These are phyloP conservation scores for Danielia oregonensis DNA, from an alignment of 805 yeast genomes.

Conservation along the genomic window DNA sequence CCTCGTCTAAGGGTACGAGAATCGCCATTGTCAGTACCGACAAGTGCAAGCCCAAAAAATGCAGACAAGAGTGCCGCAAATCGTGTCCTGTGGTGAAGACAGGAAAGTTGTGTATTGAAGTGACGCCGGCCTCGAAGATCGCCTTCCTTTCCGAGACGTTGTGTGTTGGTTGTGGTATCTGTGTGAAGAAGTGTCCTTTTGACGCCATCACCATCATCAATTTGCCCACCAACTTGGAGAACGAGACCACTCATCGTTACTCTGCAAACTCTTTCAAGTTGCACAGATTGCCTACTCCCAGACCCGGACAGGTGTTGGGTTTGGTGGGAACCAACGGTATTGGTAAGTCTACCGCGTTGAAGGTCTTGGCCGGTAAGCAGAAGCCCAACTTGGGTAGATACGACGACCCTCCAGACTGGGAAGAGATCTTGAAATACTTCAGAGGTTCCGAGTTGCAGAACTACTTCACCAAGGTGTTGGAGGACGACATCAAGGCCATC, in stretches of 20 bases:
- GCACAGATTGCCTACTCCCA: slow-evolving; percentile 95
- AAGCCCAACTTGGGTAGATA: slow-evolving; percentile 93
- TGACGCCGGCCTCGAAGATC: slow-evolving; percentile 81
- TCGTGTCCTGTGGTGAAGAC: slow-evolving; percentile 98
- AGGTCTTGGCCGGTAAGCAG: slow-evolving; percentile 94
- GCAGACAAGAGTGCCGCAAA: slow-evolving; percentile 97
- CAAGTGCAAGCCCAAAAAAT: slow-evolving; percentile 96
- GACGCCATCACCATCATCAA: slow-evolving; percentile 96
- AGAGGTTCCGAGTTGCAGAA: slow-evolving; percentile 98
- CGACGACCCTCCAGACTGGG: slow-evolving; percentile 98
- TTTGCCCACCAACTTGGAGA: slow-evolving; percentile 90
- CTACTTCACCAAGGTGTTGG: slow-evolving; percentile 89
- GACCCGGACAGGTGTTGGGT: slow-evolving; percentile 98
- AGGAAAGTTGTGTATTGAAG: slow-evolving; percentile 97
- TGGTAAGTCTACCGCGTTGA: slow-evolving; percentile 95
- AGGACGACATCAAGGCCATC: slow-evolving; percentile 92
- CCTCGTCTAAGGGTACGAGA: slow-evolving; percentile 54
- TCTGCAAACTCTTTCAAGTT: slow-evolving; percentile 97
- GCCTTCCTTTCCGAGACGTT: slow-evolving; percentile 91
- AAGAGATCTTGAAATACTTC: slow-evolving; percentile 82
- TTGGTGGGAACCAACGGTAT: slow-evolving; percentile 99
- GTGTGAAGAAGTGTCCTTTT: slow-evolving; percentile 97
- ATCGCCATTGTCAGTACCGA: slow-evolving; percentile 94
- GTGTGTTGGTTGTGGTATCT: slow-evolving; percentile 99
- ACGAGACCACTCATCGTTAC: slow-evolving; percentile 93